Evolutionary conservation across 495 filamentous ascomycete genomes (phyloP).

Genomic region (Trichocladium uniseriatum): DNA sequence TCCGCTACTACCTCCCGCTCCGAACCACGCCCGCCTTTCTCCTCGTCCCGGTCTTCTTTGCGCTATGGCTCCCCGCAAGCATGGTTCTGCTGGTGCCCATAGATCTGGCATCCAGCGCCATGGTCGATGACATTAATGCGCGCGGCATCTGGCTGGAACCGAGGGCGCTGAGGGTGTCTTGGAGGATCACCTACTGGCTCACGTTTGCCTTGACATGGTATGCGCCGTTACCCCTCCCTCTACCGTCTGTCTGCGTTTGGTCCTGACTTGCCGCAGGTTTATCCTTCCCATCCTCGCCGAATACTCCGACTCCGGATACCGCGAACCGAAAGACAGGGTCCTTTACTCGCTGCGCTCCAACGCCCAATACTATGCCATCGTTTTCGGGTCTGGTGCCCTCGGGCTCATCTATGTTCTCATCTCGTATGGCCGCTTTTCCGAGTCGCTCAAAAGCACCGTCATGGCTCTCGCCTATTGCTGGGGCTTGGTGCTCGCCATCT

Average conservation of each 20-base stretch:
- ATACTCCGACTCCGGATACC: constrained; percentile 87
- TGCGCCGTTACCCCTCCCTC: constrained; percentile 8
- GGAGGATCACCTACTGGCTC: constrained; percentile 93
- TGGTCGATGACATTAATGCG: constrained; percentile 54
- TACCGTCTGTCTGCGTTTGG: not conserved
- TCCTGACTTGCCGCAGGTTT: constrained; percentile 45
- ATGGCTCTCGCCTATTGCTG: constrained; percentile 94
- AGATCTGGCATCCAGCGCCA: constrained; percentile 79
- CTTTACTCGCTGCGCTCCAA: constrained; percentile 78
- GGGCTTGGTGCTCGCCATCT: constrained; percentile 84
- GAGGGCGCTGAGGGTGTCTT: constrained; percentile 65
- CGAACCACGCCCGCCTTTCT: constrained; percentile 86
- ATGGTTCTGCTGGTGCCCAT: constrained; percentile 95
- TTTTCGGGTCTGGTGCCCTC: constrained; percentile 58
- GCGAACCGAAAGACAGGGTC: constrained; percentile 69
- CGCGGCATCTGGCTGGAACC: constrained; percentile 58
- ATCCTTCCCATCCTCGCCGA: constrained; percentile 90
- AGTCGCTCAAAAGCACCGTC: constrained; percentile 64
- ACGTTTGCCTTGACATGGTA: constrained; percentile 93
- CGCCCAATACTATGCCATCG: constrained; percentile 75
- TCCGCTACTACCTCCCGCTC: constrained; percentile 81
- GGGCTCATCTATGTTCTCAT: constrained; percentile 77
- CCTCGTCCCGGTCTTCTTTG: constrained; percentile 86
- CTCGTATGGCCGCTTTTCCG: constrained; percentile 51
- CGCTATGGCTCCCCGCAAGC: constrained; percentile 81